Evolutionary conservation across 352 stramenopile genomes (phyloP), one percentile per base, ranked within the genome.

Genomic region (Albugo laibachii): DNA sequence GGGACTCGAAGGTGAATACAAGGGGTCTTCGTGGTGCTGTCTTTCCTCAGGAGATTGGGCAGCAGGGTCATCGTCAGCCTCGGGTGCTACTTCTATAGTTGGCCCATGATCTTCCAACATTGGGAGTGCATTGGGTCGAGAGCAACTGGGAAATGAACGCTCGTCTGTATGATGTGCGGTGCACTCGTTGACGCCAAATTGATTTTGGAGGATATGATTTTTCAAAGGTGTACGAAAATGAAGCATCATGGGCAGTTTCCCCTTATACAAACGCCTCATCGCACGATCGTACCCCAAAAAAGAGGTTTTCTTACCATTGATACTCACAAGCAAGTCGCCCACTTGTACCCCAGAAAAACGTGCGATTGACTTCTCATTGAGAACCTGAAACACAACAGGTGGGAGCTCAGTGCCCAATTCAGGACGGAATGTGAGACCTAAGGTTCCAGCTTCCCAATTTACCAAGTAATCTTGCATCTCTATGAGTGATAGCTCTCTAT

Each of bases 301-400:
- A n/a, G 78, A 69, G 19, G 78, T 92, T 56, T 88, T 73, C 53
- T 82, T 70, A 47, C 71, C 71, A 50, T 92, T 92, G 54, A 92
- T 86, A 58, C 71, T 85, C 54, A 92, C 75, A 39, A 92, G 75
- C 78, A 92, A 83, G 59, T 92, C 73, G 18, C 78, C 78, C 36
- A 88, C 69, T 0, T 67, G 68, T 19, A 92, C 78, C 11, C 80
- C 80, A 1, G 78, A 73, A 41, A 83, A 56, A 45, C 76, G 79
- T 43, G 74, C 67, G 54, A 83, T 61, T 27, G 75, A 87, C 36
- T 69, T 65, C 52, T 80, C 71, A 14, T 69, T 70, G 41, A 84
- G 62, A 49, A 84, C 52, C 49, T 81, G 66, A 45, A 61, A 61
- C 13, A 92, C 78, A 12, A 92, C 72, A 10, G 78, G 78, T 38